phyloP scores from a whole-genome alignment of 441 rosid species.

The California macrophylla region DNA sequence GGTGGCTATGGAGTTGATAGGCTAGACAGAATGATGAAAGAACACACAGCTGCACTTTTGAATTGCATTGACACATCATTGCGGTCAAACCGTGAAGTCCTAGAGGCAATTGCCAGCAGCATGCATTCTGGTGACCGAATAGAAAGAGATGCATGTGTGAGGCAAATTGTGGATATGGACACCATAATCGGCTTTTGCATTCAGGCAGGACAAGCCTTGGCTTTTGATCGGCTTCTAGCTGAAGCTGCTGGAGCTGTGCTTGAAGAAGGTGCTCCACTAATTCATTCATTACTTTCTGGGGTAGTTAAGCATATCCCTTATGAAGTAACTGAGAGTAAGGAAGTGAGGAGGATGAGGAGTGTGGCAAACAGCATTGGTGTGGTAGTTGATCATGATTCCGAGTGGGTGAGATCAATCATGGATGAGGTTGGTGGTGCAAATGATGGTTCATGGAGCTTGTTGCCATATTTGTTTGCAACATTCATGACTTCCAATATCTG shows the following conservation, averaged over 20 bases:
- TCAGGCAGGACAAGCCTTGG: constrained; percentile 95
- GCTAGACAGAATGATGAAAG: constrained; percentile 90
- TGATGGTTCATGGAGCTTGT: constrained; percentile 87
- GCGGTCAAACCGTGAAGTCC: constrained; percentile 73
- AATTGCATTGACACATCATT: constrained; percentile 91
- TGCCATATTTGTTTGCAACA: constrained; percentile 83
- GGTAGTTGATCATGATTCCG: constrained; percentile 76
- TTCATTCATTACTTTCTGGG: constrained; percentile 70
- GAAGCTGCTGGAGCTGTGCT: constrained; percentile 91
- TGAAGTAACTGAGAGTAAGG: constrained; percentile 80
- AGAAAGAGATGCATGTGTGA: constrained; percentile 66
- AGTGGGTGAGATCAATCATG: constrained; percentile 81
- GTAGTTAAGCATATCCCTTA: constrained; percentile 70
- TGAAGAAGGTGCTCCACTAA: constrained; percentile 74
- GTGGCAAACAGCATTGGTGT: constrained; percentile 60
- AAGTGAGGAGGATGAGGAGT: constrained; percentile 65
- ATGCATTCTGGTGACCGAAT: constrained; percentile 91
- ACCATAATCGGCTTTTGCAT: constrained; percentile 84
- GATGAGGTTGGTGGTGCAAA: constrained; percentile 91
- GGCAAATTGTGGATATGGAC: constrained; percentile 91
- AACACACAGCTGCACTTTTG: constrained; percentile 85
- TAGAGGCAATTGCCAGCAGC: constrained; percentile 81
- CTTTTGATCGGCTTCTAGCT: constrained; percentile 85
- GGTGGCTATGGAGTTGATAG: constrained; percentile 96
- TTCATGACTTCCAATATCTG: constrained; percentile 87